Evolutionary conservation across 805 yeast species (phyloP).

Genomic region (Hanseniaspora opuntiae): DNA sequence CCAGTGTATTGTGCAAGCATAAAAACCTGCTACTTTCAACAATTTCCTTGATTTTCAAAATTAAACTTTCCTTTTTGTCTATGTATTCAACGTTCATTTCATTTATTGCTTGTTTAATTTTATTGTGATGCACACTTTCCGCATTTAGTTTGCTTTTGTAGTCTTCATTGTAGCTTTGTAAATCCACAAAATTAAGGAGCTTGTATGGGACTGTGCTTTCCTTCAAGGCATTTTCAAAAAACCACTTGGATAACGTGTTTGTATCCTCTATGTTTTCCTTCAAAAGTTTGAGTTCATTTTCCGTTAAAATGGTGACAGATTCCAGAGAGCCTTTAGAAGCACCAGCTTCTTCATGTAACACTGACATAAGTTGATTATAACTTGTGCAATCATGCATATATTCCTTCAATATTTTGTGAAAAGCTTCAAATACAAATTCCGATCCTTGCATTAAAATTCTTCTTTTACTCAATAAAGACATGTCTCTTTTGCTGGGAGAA

Average conservation of each 20-base stretch:
- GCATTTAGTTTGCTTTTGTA: background rate
- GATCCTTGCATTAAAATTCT: slow-evolving; percentile 24
- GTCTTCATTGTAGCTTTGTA: background rate
- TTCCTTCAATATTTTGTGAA: slow-evolving; percentile 3
- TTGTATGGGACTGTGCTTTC: slow-evolving; percentile 1
- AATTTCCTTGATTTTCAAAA: slow-evolving; percentile 11
- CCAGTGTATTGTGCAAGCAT: background rate
- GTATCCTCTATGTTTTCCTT: background rate
- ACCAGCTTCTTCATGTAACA: background rate
- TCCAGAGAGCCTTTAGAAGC: background rate
- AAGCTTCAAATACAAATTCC: slow-evolving; percentile 20
- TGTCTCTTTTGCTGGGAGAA: slow-evolving; percentile 24
- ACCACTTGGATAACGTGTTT: background rate
- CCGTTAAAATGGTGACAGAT: background rate
- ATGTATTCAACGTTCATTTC: slow-evolving; percentile 6
- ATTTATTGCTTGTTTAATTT: background rate
- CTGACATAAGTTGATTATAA: background rate
- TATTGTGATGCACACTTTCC: slow-evolving; percentile 14
- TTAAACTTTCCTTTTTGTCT: slow-evolving; percentile 7
- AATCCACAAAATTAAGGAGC: slow-evolving; percentile 13
- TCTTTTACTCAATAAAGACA: slow-evolving; percentile 26
- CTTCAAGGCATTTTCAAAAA: background rate
- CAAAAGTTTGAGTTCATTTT: background rate
- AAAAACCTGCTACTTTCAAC: slow-evolving; percentile 8
- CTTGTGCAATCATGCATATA: slow-evolving; percentile 1